Evolutionary conservation across 2,329 filamentous ascomycete species (phyloP).

Genomic region (Alternaria solani): DNA sequence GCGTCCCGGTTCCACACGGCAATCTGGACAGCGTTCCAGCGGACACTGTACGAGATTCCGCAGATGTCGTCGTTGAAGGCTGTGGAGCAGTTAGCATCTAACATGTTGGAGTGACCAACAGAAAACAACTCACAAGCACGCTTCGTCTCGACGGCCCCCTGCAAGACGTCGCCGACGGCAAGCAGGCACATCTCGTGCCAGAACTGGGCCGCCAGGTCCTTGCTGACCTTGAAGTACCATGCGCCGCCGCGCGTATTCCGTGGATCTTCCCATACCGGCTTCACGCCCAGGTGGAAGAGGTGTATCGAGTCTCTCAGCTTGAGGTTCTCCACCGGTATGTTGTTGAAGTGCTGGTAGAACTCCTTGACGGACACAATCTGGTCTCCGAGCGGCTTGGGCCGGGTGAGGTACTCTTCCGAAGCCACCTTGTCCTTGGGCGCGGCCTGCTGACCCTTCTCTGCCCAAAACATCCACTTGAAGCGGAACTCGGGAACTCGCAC

Average conservation of each 20-base stretch:
- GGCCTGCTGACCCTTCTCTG: slow-evolving; percentile 52
- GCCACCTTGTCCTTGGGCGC: slow-evolving; percentile 29
- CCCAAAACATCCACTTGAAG: slow-evolving; percentile 63
- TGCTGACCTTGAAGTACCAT: slow-evolving; percentile 91
- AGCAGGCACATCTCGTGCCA: slow-evolving; percentile 85
- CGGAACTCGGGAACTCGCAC: slow-evolving; percentile 60
- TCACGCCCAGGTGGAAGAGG: slow-evolving; percentile 82
- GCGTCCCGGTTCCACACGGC: slow-evolving; percentile 93
- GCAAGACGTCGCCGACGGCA: slow-evolving; percentile 82
- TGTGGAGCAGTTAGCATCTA: slow-evolving; percentile 15
- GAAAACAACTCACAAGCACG: slow-evolving; percentile 62
- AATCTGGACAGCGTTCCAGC: slow-evolving; percentile 88
- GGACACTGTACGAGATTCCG: slow-evolving; percentile 84
- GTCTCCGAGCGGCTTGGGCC: slow-evolving; percentile 55
- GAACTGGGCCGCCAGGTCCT: slow-evolving; percentile 73
- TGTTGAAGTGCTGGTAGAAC: slow-evolving; percentile 66
- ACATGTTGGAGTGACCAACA: background rate
- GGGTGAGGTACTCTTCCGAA: slow-evolving; percentile 53
- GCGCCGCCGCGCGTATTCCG: slow-evolving; percentile 85
- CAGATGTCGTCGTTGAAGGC: slow-evolving; percentile 79
- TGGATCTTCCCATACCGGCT: slow-evolving; percentile 85
- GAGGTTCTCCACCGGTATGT: slow-evolving; percentile 78
- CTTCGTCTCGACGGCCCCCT: slow-evolving; percentile 70
- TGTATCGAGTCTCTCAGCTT: slow-evolving; percentile 73
- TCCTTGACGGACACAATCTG: slow-evolving; percentile 57